These are phyloP conservation scores for Beta macrorhiza DNA, from an alignment of 179 eudicot species.

Conservation along the genomic window DNA sequence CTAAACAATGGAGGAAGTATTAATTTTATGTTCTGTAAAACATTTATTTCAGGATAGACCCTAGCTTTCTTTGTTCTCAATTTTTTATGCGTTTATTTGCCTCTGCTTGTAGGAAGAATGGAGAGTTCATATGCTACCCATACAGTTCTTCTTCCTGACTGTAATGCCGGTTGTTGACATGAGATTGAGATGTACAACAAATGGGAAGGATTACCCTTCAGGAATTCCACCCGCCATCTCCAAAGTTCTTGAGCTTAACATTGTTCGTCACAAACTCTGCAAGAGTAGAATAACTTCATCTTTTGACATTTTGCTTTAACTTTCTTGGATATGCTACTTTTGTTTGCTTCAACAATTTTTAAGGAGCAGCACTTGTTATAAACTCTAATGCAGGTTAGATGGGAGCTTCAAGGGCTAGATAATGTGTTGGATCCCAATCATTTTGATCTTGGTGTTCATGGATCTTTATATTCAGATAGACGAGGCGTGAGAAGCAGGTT, in stretches of 20 bases:
- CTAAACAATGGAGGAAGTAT: too few species aligned
- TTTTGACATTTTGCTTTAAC: background rate
- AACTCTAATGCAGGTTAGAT: constrained; percentile 50
- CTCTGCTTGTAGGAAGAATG: constrained; percentile 67
- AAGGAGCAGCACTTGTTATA: background rate
- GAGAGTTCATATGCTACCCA: constrained; percentile 88
- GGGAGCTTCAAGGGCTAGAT: constrained; percentile 86
- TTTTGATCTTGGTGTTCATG: constrained; percentile 66
- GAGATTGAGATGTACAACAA: constrained; percentile 67
- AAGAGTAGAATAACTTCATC: background rate
- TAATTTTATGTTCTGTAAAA: too few species aligned
- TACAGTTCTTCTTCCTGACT: constrained; percentile 62
- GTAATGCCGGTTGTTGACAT: constrained; percentile 74
- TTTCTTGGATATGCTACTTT: background rate
- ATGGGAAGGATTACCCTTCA: constrained; percentile 66
- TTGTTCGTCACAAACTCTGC: constrained; percentile 40
- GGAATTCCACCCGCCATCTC: constrained; percentile 62
- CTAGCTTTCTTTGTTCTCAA: background rate
- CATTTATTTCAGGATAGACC: background rate
- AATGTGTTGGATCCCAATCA: constrained; percentile 64
- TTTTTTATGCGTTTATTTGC: background rate
- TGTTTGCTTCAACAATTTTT: background rate
- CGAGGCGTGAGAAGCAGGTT: constrained; percentile 53
- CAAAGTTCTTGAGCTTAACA: constrained; percentile 80
- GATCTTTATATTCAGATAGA: constrained; percentile 70